A percentile compares a stretch with the other conserved stretches of the same genome.
Conservation (phyloP, 495 filamentous ascomycete species). For the Thermochaetoides thermophila region DNA sequence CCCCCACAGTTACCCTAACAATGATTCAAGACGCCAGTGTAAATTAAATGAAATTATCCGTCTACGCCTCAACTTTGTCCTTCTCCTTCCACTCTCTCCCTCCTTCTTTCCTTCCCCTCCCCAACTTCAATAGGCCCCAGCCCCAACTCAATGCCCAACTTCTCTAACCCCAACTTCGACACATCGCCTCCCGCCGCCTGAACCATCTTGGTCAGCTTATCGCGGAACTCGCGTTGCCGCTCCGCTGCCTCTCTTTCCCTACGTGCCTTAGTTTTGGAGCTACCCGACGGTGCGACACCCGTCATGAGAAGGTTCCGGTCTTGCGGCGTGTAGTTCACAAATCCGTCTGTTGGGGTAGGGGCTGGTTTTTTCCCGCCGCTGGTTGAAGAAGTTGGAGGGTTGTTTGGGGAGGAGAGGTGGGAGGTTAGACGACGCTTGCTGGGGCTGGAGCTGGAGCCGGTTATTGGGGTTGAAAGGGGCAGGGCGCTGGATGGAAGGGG, state of each 20-base stretch:
- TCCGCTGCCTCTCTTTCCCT: constrained; percentile 78
- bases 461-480: not conserved
- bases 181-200: constrained; percentile 67
- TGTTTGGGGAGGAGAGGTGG: not conserved
- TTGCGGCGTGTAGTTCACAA: constrained; percentile 82
- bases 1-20: too few species aligned
- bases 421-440: not conserved
- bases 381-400: not conserved
- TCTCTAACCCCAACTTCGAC: constrained; percentile 23
- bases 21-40: too few species aligned
- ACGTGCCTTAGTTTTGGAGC: constrained; percentile 82
- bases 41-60: too few species aligned
- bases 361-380: too few species aligned
- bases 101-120: too few species aligned
- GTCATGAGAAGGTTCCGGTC: constrained; percentile 72
- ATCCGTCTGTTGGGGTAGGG: constrained; percentile 35
- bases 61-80: too few species aligned
- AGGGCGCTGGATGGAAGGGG: too few species aligned
- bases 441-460: not conserved
- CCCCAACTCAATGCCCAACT: constrained; percentile 6
- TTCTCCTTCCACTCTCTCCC: too few species aligned
- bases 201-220: constrained; percentile 59
- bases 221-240: constrained; percentile 55
- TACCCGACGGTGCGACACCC: constrained; percentile 82
- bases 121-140: too few species aligned